Evolutionary conservation across 2,329 filamentous ascomycete genomes (phyloP), one percentile per base, ranked within the genome.

Genomic region (Didymella keratinophila): DNA sequence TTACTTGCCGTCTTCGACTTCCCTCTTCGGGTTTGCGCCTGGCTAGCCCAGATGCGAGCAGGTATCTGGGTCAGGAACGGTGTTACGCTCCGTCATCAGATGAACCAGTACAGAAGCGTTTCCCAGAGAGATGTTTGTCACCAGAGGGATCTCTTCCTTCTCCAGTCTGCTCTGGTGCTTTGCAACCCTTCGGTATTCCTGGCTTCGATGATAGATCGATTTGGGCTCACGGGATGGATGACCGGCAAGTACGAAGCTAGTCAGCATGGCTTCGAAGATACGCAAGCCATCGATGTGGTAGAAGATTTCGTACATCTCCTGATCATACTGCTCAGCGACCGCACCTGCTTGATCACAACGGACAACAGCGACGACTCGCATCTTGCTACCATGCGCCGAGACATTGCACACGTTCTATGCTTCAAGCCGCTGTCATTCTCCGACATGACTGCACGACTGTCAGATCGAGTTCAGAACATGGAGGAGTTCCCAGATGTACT

Each of bases 41-140:
- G 95, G 95, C 82, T 99, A 30, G 91, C 95, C 6, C 96, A 99
- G 79, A 98, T 99, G 87, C 97, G 96, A 76, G 93, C 94, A 18
- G 92, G 93, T 50, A 96, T 98, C 88, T 99, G 96, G 95, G 94
- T 99, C 63, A 88, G 95, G 55, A 99, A 99, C 73, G 95, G 95
- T 2, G 92, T 99, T 72, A 98, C 94, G 69, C 84, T 99, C 50
- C 88, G 94, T 37, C 95, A 99, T 75, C 95, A 99, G 77, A 95
- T 96, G 74, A 90, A 90, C 51, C 95, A 93, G 18, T 99, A 99
- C 74, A 89, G 93, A 16, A 93, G 92, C 39, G 92, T 97, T 14
- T 87, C 88, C 11, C 92, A 96, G 70, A 85, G 95, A 65, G 95
- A 99, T 76, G 91, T 97, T 20, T 93, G 92, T 1, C 94, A 97